A percentile compares a stretch with the other conserved stretches of the same genome.
Conservation (phyloP, 2,329 filamentous ascomycete species). For the Hyphodiscus sp. region DNA sequence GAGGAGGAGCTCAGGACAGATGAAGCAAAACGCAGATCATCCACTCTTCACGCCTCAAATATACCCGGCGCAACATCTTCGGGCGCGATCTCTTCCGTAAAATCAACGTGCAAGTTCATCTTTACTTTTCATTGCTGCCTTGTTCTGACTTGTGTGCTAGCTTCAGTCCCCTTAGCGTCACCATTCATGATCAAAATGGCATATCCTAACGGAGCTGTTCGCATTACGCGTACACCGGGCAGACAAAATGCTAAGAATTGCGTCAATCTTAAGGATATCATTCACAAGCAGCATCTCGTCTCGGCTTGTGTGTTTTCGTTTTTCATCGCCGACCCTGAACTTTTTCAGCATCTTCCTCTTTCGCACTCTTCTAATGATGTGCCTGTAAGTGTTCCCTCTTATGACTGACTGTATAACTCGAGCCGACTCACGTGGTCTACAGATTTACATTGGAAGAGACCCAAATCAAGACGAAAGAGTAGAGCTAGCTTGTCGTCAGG, state of each 20-base stretch:
- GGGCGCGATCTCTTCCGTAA: no score
- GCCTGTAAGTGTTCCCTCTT: constrained; percentile 4
- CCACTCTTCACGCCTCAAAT: no score
- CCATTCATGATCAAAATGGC: not conserved
- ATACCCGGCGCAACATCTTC: no score
- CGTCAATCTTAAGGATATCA: constrained; percentile 7
- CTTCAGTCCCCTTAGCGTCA: no score
- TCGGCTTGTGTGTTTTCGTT: constrained; percentile 11
- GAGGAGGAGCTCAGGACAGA: constrained; percentile 2
- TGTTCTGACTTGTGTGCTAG: no score
- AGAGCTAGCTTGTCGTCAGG: constrained; percentile 2
- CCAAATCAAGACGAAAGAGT: constrained; percentile 9
- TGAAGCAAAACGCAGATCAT: no score
- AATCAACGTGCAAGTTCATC: no score
- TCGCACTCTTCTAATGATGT: constrained; percentile 8
- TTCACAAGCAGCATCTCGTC: constrained; percentile 7
- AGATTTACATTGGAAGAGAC: constrained; percentile 12
- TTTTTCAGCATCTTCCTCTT: constrained; percentile 10
- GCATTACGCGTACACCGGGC: constrained; percentile 13
- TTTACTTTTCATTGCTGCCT: no score
- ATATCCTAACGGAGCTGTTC: constrained; percentile 8
- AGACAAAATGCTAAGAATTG: constrained; percentile 9
- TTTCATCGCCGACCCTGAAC: constrained; percentile 8
- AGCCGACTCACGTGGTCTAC: not conserved
- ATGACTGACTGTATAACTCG: not conserved